These are phyloP conservation scores for Plasmodium chabaudi DNA, from an alignment of 169 alveolate genomes.

Conservation along the genomic window DNA sequence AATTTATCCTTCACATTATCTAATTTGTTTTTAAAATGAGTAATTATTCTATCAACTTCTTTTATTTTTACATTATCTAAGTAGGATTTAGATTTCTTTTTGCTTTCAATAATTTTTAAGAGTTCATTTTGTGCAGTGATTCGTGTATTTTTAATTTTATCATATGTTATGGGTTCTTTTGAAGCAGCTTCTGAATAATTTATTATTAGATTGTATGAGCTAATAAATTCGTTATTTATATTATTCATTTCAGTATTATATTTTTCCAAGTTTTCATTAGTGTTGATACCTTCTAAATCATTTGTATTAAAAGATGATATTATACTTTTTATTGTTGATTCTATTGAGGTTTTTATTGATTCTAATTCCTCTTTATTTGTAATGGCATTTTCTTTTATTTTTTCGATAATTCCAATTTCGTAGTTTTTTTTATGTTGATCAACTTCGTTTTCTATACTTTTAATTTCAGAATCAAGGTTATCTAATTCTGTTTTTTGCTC, in stretches of 20 bases:
- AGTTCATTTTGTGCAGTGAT: background rate
- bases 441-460: constrained; percentile 3
- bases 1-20: background rate
- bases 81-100: background rate
- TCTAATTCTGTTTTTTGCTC: constrained; percentile 7
- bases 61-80: background rate
- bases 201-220: background rate
- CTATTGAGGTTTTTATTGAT: background rate
- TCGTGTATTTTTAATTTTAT: background rate
- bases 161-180: background rate
- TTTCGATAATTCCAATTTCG: constrained; percentile 27
- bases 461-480: background rate
- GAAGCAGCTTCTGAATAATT: background rate
- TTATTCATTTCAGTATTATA: background rate
- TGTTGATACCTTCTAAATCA: background rate
- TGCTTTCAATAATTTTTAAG: background rate
- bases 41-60: constrained; percentile 12
- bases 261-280: background rate
- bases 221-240: background rate
- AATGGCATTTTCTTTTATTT: constrained; percentile 11
- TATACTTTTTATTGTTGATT: background rate
- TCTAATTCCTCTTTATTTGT: constrained; percentile 6
- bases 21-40: background rate
- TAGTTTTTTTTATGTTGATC: constrained; percentile 8
- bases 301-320: background rate